Conservation (phyloP, 2,329 filamentous ascomycete species). For the Aspergillus sp. region DNA sequence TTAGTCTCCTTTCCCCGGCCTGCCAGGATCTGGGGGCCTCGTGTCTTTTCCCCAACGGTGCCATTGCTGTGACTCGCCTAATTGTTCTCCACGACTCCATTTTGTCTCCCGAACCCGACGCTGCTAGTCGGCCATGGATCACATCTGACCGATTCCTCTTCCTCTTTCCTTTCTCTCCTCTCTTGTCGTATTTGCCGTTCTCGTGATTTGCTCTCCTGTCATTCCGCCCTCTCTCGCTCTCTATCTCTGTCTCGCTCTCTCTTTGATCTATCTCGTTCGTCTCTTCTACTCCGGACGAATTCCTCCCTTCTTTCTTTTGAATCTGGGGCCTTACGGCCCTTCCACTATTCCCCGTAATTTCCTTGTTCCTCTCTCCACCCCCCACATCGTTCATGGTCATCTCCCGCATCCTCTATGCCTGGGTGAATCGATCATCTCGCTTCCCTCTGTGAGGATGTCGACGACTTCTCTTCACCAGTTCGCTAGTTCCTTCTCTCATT, state of each 20-base stretch:
- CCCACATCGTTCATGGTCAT: not conserved
- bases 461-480: constrained; percentile 31
- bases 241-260: not conserved
- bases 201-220: not conserved
- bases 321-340: constrained; percentile 13
- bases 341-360: not conserved
- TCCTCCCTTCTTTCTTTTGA: not conserved
- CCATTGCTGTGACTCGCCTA: not conserved
- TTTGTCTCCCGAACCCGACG: not conserved
- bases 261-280: not conserved
- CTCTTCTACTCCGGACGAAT: not conserved
- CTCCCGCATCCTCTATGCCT: constrained; percentile 40
- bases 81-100: not conserved
- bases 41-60: not conserved
- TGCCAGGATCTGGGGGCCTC: not conserved
- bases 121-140: not conserved
- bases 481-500: constrained; percentile 28
- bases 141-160: not conserved
- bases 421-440: constrained; percentile 3
- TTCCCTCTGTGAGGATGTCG: constrained; percentile 30
- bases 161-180: not conserved
- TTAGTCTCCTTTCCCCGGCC: not conserved
- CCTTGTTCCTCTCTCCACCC: constrained; percentile 1
- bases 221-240: not conserved
- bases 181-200: not conserved